Evolutionary conservation across 345 rosid genomes (phyloP), one percentile per base, ranked within the genome.

Genomic region (Hypericum perforatum): DNA sequence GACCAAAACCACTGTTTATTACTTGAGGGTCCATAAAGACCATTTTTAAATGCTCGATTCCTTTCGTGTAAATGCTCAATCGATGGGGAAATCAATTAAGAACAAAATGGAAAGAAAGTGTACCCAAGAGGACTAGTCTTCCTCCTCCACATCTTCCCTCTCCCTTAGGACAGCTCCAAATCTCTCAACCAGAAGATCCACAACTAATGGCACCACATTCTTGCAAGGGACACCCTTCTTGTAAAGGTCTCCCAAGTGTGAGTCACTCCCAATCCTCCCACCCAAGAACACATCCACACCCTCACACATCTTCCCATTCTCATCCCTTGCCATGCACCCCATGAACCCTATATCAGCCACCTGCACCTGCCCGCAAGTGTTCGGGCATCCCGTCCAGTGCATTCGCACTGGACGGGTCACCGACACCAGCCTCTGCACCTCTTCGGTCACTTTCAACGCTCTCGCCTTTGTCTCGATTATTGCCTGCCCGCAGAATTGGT

Each of bases 331-430:
- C 76, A 78, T 78, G 70, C 90, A 81, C 32, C 98, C 98, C 98
- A 91, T 82, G 74, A 91, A 91, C 29, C 98, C 96, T 3, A 91
- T 81, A 53, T 87, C 98, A 1, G 98, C 96, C 0, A 91, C 98
- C 53, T 91, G 98, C 3, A 89, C 95, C 39, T 89, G 97, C 6
- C 82, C 98, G 0, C 98, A 91, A 11, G 72, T 76, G 62, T 83
- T 87, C 10, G 98, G 98, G 67, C 98, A 92, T 6, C 98, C 96
- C 0, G 96, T 92, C 98, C 96, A 92, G 49, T 92, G 98, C 95
- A 87, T 85, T 75, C 98, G 83, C 43, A 92, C 73, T 0, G 86
- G 83, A 48, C 49, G 62, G 0, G 66, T 65, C 39, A 92, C 80
- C 0, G 86, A 71, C 43, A 92, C 95, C 0, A 82, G 75, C 71